Percentiles rank a stretch among this genome's conserved stretches.
phyloP scores from a whole-genome alignment of 2,329 filamentous ascomycete genomes.

The Cladosporium sp. region DNA sequence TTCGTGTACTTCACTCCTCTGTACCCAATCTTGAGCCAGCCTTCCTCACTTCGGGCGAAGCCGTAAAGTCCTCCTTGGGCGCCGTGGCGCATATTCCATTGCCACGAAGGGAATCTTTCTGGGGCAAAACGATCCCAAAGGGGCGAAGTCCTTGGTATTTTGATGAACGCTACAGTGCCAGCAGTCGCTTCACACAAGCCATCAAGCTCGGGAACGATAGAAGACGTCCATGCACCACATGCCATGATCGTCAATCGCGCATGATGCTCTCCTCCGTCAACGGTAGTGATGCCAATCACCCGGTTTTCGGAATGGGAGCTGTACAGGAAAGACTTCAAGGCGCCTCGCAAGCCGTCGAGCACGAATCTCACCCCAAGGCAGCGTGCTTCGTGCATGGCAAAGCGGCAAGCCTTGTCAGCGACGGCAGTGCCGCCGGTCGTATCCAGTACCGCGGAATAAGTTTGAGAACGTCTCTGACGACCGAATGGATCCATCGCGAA shows the following conservation, averaged over 20 bases:
- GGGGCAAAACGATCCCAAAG: background rate
- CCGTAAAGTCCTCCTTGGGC: conserved; percentile 45
- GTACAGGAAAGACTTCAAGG: background rate
- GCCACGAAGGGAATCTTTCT: background rate
- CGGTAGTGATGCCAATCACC: background rate
- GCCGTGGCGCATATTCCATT: background rate
- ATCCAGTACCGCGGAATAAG: conserved; percentile 2
- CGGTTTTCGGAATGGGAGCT: background rate
- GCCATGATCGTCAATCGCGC: background rate
- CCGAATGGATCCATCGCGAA: background rate
- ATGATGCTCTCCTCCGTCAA: background rate
- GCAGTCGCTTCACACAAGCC: background rate
- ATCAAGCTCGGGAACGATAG: background rate
- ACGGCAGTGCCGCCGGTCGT: conserved; percentile 14
- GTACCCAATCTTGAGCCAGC: conserved; percentile 50
- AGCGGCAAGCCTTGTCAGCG: conserved; percentile 13
- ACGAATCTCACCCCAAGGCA: too few relatives aligned
- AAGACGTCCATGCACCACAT: background rate
- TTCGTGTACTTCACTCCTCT: conserved; percentile 47
- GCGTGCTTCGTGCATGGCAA: conserved; percentile 1
- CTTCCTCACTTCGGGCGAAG: conserved; percentile 43
- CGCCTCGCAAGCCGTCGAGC: background rate
- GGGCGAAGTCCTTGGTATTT: background rate
- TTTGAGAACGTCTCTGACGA: background rate
- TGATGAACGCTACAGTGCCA: background rate